Evolutionary conservation across 2,329 filamentous ascomycete species (phyloP), one percentile per base, ranked within the genome.

Genomic region (Aspergillus neotritici): DNA sequence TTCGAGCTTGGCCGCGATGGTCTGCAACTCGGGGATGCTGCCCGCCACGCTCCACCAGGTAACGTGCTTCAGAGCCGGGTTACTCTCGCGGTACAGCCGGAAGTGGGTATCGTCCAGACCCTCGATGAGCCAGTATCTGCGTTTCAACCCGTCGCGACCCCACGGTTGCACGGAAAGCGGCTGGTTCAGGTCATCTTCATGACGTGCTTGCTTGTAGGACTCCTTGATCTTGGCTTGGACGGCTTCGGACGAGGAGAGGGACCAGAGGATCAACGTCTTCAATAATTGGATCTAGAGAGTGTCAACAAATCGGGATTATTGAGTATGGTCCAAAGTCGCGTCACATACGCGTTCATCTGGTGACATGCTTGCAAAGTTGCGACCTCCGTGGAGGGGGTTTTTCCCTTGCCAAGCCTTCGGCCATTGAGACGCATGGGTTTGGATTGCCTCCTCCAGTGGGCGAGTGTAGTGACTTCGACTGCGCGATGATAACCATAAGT

Each of bases 11-110:
- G 86, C 80, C 5, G 84, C 84, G 38, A 97, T 71, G 4, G 69
- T 73, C 55, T 79, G 83, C 49, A 96, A 73, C 63, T 97, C 91
- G 4, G 94, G 88, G 37, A 98, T 96, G 37, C 77, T 84, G 5
- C 91, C 88, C 12, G 93, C 93, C 33, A 97, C 83, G 60, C 84
- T 96, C 79, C 87, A 88, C 93, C 93, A 98, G 16, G 87, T 88
- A 49, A 84, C 84, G 35, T 85, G 79, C 58, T 79, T 79, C 28
- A 84, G 77, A 4, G 82, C 82, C 10, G 87, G 85, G 58, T 94
- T 94, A 67, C 87, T 91, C 68, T 98, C 93, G 41, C 93, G 80
- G 65, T 98, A 98, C 34, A 98, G 79, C 50, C 93, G 81, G 66
- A 98, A 98, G 49, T 86, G 79, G 3, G 91, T 97, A 66, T 98